Evolutionary conservation across 23 red algal species (phyloP).

Genomic region (Gracilariopsis chorda): DNA sequence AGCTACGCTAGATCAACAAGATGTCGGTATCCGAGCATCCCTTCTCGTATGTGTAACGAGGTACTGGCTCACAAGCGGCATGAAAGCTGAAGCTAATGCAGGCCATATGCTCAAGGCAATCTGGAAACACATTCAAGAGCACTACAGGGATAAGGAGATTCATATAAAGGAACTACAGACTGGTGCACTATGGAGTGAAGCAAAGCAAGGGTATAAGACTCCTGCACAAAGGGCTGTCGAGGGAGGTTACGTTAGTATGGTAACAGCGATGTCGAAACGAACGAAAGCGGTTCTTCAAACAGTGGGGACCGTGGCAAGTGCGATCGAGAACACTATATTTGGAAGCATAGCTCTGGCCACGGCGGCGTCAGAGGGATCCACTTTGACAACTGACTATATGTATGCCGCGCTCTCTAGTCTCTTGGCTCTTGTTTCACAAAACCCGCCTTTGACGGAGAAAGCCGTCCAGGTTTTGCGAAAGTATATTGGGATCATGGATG

Average conservation of each 20-base stretch:
- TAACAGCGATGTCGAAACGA: conserved; percentile 19
- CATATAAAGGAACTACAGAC: conserved; percentile 29
- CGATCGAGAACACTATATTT: conserved; percentile 54
- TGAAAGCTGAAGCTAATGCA: conserved; percentile 75
- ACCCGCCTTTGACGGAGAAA: conserved; percentile 53
- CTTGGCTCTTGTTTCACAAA: conserved; percentile 46
- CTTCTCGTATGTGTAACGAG: conserved; percentile 61
- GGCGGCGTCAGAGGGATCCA: conserved; percentile 44
- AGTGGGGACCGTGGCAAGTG: conserved; percentile 32
- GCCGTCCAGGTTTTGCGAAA: conserved; percentile 26
- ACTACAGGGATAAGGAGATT: conserved; percentile 63
- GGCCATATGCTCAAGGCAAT: conserved; percentile 72
- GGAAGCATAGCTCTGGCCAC: conserved; percentile 58
- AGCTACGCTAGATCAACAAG: conserved; percentile 46
- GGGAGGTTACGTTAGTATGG: conserved; percentile 62
- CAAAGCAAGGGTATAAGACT: conserved; percentile 34
- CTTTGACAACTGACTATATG: conserved; percentile 60
- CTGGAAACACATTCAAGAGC: conserved; percentile 68
- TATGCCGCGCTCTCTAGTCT: conserved; percentile 39
- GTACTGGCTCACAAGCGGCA: conserved; percentile 59
- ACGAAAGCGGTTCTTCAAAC: conserved; percentile 53
- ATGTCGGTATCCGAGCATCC: conserved; percentile 53
- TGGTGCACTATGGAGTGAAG: conserved; percentile 64
- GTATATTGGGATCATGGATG: conserved; percentile 60
- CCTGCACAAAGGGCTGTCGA: conserved; percentile 14